These are phyloP conservation scores for Exophiala alcalophila DNA, from an alignment of 2,329 filamentous ascomycete species.

Conservation along the genomic window DNA sequence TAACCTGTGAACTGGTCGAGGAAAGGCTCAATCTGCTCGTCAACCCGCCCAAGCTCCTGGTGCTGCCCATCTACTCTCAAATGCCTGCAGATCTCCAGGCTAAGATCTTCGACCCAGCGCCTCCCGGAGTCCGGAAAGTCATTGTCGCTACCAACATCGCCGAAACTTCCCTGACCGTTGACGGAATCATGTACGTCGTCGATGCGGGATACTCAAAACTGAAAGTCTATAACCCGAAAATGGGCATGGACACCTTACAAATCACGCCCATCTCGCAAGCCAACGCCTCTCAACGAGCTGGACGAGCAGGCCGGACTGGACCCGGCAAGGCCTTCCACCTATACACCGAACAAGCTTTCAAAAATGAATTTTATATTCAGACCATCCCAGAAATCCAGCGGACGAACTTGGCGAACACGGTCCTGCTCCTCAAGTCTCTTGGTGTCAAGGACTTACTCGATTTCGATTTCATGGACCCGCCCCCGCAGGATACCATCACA, in stretches of 20 bases:
- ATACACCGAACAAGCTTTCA: constrained; percentile 90
- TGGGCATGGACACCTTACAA: constrained; percentile 98
- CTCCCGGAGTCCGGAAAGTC: constrained; percentile 89
- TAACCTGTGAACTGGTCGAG: constrained; percentile 87
- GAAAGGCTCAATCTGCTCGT: constrained; percentile 86
- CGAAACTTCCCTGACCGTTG: constrained; percentile 94
- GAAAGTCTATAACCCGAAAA: constrained; percentile 97
- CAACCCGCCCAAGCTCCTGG: constrained; percentile 89
- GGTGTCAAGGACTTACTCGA: constrained; percentile 89
- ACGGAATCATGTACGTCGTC: constrained; percentile 99
- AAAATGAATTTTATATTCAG: constrained; percentile 93
- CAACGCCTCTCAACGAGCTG: constrained; percentile 89
- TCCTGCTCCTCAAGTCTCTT: constrained; percentile 81
- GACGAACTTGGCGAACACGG: constrained; percentile 81
- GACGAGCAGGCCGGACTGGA: constrained; percentile 88
- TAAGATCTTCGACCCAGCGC: constrained; percentile 92
- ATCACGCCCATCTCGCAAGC: constrained; percentile 97
- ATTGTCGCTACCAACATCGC: constrained; percentile 99
- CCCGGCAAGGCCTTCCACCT: constrained; percentile 93
- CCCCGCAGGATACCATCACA: constrained; percentile 94
- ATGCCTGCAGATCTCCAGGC: constrained; percentile 98
- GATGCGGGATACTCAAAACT: constrained; percentile 95
- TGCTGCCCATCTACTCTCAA: constrained; percentile 97
- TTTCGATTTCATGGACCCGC: constrained; percentile 98
- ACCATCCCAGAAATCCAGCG: constrained; percentile 97